Evolutionary conservation across 805 yeast genomes (phyloP), one percentile per base, ranked within the genome.

Genomic region (Naumovozyma castellii): DNA sequence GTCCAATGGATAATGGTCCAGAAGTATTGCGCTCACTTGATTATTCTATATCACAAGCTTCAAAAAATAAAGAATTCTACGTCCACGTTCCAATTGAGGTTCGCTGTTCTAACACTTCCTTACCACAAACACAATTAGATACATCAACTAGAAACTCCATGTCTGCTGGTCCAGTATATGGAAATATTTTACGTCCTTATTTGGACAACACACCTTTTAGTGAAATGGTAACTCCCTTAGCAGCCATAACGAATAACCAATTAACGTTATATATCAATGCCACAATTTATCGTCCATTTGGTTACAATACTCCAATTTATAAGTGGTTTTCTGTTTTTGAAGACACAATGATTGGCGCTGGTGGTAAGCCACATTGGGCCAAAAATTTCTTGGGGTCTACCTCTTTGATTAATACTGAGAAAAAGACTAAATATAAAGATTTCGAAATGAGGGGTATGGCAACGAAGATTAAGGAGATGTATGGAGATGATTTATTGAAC

Each of bases 291-390:
- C 73, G 97, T 61, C 98, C 98, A n/a, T 90, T 90, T 62, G 72
- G 74, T 28, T 72, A 75, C 41, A 73, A 78, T 52, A 80, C 87
- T 9, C 80, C 83, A 34, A 77, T 86, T 28, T 76, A 75, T 35
- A 71, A 76, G 48, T 90, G 97, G 96, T 90, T 74, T 63, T 72
- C 73, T 37, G 67, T 71, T n/a, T 90, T 90, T 61, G 98, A 90
- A 62, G 73, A 75, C 39, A 74, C 85, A 1, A 68, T 88, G 70
- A 71, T 70, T 37, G 77, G 75, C 19, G 87, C 82, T 20, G 87
- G 83, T 29, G 98, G 98, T 34, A 84, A 79, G 59, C 98, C 98
- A 2, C 98, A 90, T 61, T 90, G 98, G 98, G 98, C 98, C 14
- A 90, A 90, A 68, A 88, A 87, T 62, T 90, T 86, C 60, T 67